phyloP scores from a whole-genome alignment of 1,139 yeast genomes.

The Zygoascus hellenicus region DNA sequence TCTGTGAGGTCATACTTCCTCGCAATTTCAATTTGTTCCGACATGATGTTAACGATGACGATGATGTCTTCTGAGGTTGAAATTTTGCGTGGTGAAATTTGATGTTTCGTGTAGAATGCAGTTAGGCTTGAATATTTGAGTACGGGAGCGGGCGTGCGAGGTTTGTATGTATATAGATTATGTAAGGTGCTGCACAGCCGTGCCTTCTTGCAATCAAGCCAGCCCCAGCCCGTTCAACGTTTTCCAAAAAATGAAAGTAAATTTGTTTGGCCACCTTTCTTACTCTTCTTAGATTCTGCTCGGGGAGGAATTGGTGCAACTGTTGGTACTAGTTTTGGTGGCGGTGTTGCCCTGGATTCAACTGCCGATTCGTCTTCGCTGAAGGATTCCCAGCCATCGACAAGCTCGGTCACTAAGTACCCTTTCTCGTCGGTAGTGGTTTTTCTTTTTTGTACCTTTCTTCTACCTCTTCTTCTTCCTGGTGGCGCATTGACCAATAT shows the following conservation, averaged over 20 bases:
- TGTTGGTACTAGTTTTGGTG: constrained; percentile 4
- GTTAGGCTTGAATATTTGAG: too few relatives aligned
- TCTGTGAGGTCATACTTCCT: constrained; percentile 45
- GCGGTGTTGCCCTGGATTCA: constrained; percentile 3
- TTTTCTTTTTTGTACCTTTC: constrained; percentile 17
- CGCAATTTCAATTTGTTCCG: constrained; percentile 18
- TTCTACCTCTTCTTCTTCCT: constrained; percentile 13
- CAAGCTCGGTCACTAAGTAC: constrained; percentile 18
- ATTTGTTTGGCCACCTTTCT: constrained; percentile 14
- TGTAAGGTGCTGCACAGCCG: too few relatives aligned
- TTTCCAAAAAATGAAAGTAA: constrained; percentile 22
- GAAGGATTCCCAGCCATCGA: constrained; percentile 19
- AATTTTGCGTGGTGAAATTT: not conserved
- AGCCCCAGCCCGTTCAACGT: too few relatives aligned
- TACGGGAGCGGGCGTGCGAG: too few relatives aligned
- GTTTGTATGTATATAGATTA: too few relatives aligned
- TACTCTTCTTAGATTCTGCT: constrained; percentile 8
- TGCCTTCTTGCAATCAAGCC: too few relatives aligned
- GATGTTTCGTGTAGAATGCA: not conserved
- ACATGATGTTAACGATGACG: not conserved
- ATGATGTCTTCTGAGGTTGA: constrained; percentile 1
- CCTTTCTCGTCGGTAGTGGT: constrained; percentile 17
- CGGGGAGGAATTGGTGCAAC: constrained; percentile 9
- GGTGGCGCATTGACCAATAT: constrained; percentile 5
- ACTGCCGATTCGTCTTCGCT: constrained; percentile 17